Evolutionary conservation across 139 green algal species (phyloP).

Genomic region (Tetradesmus lagerheimii): DNA sequence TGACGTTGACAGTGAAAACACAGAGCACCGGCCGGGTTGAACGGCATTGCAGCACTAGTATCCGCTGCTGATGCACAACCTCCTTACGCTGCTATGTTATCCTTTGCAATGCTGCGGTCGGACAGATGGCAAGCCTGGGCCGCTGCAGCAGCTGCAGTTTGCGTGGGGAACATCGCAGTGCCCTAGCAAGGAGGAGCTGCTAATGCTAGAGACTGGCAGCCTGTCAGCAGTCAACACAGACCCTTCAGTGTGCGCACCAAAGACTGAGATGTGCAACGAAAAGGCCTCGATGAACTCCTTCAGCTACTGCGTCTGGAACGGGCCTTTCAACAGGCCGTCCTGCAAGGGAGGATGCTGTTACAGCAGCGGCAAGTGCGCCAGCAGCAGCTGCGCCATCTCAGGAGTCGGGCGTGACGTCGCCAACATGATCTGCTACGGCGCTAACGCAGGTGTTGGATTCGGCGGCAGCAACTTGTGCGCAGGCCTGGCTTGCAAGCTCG

Average conservation of each 20-base stretch:
- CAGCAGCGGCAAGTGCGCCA: constrained; percentile 46
- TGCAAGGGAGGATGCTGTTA: constrained; percentile 46
- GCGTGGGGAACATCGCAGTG: constrained; percentile 12
- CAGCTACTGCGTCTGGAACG: constrained; percentile 44
- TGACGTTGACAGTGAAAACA: no score
- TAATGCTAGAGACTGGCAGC: not conserved
- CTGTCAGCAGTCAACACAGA: not conserved
- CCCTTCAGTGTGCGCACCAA: not conserved
- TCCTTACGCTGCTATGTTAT: not conserved
- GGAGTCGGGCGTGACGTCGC: constrained; percentile 36
- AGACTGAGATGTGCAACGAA: constrained; percentile 44
- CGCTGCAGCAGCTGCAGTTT: constrained; percentile 40
- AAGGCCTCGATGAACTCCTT: constrained; percentile 40
- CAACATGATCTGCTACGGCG: constrained; percentile 48
- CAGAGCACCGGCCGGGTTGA: no score
- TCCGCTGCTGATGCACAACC: no score
- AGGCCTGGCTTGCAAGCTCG: constrained; percentile 48
- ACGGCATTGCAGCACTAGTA: no score
- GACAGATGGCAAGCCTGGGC: not conserved
- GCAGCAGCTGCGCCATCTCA: constrained; percentile 46
- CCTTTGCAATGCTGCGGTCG: not conserved
- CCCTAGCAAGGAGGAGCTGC: not conserved
- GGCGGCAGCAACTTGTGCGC: constrained; percentile 32
- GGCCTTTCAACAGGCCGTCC: constrained; percentile 26
- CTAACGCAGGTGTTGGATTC: constrained; percentile 31